Conservation (phyloP, 2,329 filamentous ascomycete species). For the Xylariales sp. region DNA sequence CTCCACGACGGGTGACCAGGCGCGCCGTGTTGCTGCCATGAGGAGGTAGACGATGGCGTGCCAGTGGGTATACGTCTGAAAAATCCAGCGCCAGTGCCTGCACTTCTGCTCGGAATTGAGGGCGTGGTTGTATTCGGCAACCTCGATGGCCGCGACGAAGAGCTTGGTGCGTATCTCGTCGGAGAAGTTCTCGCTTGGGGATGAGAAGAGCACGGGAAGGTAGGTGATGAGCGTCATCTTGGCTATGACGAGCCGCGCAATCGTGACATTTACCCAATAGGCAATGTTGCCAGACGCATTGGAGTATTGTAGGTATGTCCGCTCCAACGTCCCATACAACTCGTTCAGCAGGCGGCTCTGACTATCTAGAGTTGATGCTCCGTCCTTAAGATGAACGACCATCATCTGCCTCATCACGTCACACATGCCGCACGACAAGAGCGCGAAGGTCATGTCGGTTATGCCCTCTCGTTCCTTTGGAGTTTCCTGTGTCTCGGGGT, state of each 20-base stretch:
- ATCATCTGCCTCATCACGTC: conserved; percentile 34
- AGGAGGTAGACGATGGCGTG: conserved; percentile 46
- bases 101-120: conserved; percentile 54
- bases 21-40: conserved; percentile 33
- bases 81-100: conserved; percentile 45
- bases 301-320: conserved; percentile 36
- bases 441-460: conserved; percentile 40
- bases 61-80: conserved; percentile 48
- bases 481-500: conserved; percentile 26
- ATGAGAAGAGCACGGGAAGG: conserved; percentile 63
- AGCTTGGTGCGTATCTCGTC: conserved; percentile 63
- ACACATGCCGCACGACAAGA: conserved; percentile 32
- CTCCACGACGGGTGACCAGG: conserved; percentile 23
- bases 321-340: conserved; percentile 29
- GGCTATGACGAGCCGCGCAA: conserved; percentile 66
- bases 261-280: conserved; percentile 43
- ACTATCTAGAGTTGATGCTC: conserved; percentile 30
- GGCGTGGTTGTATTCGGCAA: conserved; percentile 65
- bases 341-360: conserved; percentile 27
- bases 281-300: conserved; percentile 25
- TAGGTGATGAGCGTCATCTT: conserved; percentile 77
- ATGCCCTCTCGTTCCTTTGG: conserved; percentile 35
- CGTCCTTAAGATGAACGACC: conserved; percentile 23
- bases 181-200: conserved; percentile 50
- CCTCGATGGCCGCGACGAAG: conserved; percentile 68